A percentile compares a stretch with the other conserved stretches of the same genome.
Evolutionary conservation across 805 yeast species (phyloP).

Genomic region (Candida caryicola): DNA sequence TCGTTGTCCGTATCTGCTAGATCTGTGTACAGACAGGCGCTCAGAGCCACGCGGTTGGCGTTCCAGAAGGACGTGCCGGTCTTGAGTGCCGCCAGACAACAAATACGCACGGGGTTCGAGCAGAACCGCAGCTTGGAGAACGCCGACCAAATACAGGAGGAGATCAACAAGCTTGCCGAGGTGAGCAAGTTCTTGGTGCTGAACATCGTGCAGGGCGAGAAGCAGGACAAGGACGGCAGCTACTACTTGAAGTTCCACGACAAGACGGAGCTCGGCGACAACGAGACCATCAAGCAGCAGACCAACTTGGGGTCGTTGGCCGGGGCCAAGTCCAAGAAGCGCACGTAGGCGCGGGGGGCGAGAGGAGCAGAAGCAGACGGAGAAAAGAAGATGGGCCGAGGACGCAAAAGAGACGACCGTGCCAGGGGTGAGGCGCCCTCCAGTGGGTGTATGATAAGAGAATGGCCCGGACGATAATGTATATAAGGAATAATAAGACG

Average conservation of each 20-base stretch:
- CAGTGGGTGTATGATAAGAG: too few relatives aligned
- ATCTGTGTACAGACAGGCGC: slow-evolving; percentile 59
- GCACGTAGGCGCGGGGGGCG: too few relatives aligned
- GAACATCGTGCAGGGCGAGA: slow-evolving; percentile 86
- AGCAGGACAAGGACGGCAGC: slow-evolving; percentile 37
- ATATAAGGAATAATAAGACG: too few relatives aligned
- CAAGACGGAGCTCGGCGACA: slow-evolving; percentile 87
- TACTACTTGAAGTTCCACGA: slow-evolving; percentile 68
- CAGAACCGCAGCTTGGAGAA: slow-evolving; percentile 21
- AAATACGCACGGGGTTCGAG: slow-evolving; percentile 55
- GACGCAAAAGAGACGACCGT: too few relatives aligned
- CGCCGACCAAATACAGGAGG: slow-evolving; percentile 30
- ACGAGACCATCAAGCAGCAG: slow-evolving; percentile 66
- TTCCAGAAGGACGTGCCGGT: slow-evolving; percentile 51
- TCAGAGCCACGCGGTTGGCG: slow-evolving; percentile 63
- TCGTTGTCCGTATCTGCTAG: slow-evolving; percentile 1
- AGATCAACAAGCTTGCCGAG: slow-evolving; percentile 56
- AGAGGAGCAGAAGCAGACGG: not conserved
- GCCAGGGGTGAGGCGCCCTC: too few relatives aligned
- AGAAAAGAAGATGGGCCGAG: not conserved
- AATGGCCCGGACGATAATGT: too few relatives aligned
- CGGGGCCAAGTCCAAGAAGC: slow-evolving; percentile 47
- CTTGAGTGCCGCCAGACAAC: slow-evolving; percentile 55
- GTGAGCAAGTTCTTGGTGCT: slow-evolving; percentile 65
- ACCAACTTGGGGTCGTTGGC: slow-evolving; percentile 47